Percentiles rank a stretch among this genome's conserved stretches.
Evolutionary conservation across 2,329 filamentous ascomycete genomes (phyloP).

Genomic region (Aspergillus amoenus): DNA sequence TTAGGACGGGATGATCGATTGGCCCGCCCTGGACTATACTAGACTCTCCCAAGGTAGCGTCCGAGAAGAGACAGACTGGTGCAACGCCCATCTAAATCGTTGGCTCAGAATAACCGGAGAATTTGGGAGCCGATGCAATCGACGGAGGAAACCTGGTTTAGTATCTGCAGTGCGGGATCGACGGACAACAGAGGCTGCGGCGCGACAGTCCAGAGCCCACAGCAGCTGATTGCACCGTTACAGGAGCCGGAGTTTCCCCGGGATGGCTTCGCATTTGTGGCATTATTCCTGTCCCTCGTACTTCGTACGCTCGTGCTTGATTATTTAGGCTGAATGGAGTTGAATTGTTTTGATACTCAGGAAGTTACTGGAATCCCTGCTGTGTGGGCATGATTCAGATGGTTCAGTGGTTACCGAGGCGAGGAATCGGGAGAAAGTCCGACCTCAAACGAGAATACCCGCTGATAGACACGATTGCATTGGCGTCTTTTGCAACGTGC

Average conservation of each 20-base stretch:
- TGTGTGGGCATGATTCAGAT: no score
- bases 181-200: no score
- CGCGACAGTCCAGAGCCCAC: no score
- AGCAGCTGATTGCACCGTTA: neutral
- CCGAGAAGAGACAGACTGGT: no score
- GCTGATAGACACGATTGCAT: neutral
- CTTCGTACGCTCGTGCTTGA: neutral
- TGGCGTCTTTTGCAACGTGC: neutral
- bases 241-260: slow-evolving; percentile 4
- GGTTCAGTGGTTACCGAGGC: no score
- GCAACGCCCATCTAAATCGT: neutral
- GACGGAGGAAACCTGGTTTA: no score
- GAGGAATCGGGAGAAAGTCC: slow-evolving; percentile 1
- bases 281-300: neutral
- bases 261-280: neutral
- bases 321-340: no score
- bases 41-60: neutral
- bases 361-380: no score
- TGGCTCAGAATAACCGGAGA: neutral
- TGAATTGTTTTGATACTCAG: no score
- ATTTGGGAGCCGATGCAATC: neutral
- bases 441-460: neutral
- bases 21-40: neutral
- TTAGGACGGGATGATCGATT: neutral
- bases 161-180: neutral